Evolutionary conservation across 441 rosid species (phyloP), one percentile per base, ranked within the genome.

Genomic region (Erodium moschatum): DNA sequence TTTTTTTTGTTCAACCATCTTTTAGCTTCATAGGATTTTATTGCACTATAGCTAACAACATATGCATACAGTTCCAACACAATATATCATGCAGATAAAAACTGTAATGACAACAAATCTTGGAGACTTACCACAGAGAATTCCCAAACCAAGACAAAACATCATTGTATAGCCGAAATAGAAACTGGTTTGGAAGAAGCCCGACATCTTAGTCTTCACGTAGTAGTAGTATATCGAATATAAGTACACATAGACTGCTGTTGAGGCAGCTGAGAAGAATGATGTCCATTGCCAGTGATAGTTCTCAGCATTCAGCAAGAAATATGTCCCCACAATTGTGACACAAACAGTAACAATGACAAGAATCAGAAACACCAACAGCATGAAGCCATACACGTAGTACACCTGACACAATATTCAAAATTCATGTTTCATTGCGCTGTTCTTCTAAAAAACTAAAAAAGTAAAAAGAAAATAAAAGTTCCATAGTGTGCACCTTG

Each of bases 261-360:
- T 92, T 56, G 98, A 92, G 19, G 98, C 98, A 71, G 98, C 98
- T 27, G 98, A 90, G 79, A 87, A 86, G 74, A 90, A 92, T 16
- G 98, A 92, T 0, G 98, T 92, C 98, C 98, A 92, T 68, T 92
- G 97, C 98, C 98, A 92, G 82, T 92, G 97, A 76, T 92, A 90
- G 69, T 92, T 92, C 81, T 92, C 98, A 12, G 98, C 98, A 70
- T 92, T 92, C 70, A 92, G 87, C 75, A 92, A 77, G 87, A 90
- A 92, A 70, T 92, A 92, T 10, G 98, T 88, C 38, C 98, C 98
- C 78, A 90, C 98, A 1, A 92, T 90, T 70, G 98, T 90, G 66
- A 92, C 98, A 69, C 98, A 92, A 56, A 90, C 86, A 19, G 98
- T 90, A 65, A 92, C 98, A 31, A 92, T 87, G 20, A 88, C 78